phyloP scores from a whole-genome alignment of 768 basidiomycete species.

The Lentinula boryana region DNA sequence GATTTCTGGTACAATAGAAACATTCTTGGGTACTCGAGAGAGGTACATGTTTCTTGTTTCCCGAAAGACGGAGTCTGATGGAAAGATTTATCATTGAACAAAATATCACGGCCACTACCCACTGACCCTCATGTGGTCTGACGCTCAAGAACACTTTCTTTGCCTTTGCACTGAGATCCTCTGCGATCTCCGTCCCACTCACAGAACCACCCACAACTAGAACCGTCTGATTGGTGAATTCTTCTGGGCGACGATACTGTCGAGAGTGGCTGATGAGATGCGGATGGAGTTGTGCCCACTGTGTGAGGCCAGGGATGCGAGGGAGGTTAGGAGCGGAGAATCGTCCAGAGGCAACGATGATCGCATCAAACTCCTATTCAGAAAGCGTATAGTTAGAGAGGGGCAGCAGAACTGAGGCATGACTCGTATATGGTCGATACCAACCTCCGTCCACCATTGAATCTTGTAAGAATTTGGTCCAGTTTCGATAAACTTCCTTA shows the following conservation, averaged over 20 bases:
- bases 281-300: conserved; percentile 30
- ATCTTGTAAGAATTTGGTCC: conserved; percentile 18
- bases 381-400: background rate
- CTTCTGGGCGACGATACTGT: conserved; percentile 34
- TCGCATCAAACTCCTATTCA: conserved; percentile 27
- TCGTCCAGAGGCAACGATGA: conserved; percentile 26
- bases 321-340: conserved; percentile 30
- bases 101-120: background rate
- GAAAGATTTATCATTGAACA: background rate
- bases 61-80: background rate
- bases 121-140: conserved; percentile 12
- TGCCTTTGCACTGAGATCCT: conserved; percentile 24
- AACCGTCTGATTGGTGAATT: conserved; percentile 28
- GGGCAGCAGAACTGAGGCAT: too few relatives aligned
- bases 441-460: conserved; percentile 31
- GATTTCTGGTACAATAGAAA: conserved; percentile 34
- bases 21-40: conserved; percentile 18
- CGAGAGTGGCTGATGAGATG: conserved; percentile 30
- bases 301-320: conserved; percentile 24
- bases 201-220: conserved; percentile 38
- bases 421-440: conserved; percentile 1
- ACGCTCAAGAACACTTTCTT: conserved; percentile 26
- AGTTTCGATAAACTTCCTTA: conserved; percentile 23
- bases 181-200: conserved; percentile 9
- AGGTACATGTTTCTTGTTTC: background rate